Base-by-base conservation (phyloP, 371 early-diverging fungal species). In the Mucor irregularis region DNA sequence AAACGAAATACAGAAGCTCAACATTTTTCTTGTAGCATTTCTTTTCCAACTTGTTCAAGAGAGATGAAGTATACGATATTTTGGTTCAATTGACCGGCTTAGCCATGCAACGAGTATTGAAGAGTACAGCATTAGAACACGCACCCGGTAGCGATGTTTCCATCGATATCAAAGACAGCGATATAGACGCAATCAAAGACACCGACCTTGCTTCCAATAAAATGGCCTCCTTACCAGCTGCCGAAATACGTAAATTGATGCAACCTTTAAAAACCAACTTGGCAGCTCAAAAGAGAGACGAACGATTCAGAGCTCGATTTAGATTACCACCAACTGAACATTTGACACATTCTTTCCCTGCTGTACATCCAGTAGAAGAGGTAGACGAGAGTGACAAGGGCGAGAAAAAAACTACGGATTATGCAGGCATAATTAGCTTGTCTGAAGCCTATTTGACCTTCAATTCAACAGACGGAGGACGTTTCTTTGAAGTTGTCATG, bases 41-140 rank as follows among this genome's bases (percentile, higher is more conserved):
- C 51, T 97, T 98, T 56, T 89, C 94, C 4, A 98, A 97, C 64
- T 72, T 98, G 31, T 97, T 98, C 69, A 90, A 89, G 53, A 81
- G 98, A 35, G 97, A 98, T 66, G 96, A 81, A 82, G 92, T 94
- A 1, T 93, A 85, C 56, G 95, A 95, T 35, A 75, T 94, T 34
- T 71, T 98, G n/a, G 90, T 93, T 25, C 92, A 96, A 57, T 73
- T 98, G 53, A 92, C 92, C 0, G 86, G 88, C 29, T 59, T 90
- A 40, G 90, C 94, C 1, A 94, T 94, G 93, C 89, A 93, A 54
- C 82, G 91, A 25, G 78, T 98, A 21, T 75, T 98, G 48, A 87
- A 93, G 56, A 91, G 81, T 61, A 86, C 92, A 5, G 80, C 82
- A 2, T 61, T 89, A 14, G 91, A 90, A 51, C 85, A 85, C 40